Evolutionary conservation across 768 basidiomycete species (phyloP), one percentile per base, ranked within the genome.

Genomic region (Tricholoma flavovirens): DNA sequence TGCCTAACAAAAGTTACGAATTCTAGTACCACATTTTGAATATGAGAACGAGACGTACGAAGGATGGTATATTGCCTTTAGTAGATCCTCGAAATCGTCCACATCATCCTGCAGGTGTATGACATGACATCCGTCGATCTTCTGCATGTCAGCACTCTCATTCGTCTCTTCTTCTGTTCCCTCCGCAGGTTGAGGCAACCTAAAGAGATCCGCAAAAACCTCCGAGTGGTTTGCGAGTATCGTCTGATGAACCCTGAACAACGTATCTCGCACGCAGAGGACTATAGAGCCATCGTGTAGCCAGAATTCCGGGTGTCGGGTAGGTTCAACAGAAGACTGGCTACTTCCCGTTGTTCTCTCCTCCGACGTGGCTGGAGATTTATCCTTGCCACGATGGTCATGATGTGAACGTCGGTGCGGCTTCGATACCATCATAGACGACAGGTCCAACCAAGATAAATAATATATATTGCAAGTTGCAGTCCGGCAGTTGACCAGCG

Each of bases 191-290:
- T 80, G 82, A 10, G 84, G 85, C 7, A 88, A 61, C 3, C 75
- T 73, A 60, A 88, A 82, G 50, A 87, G 70, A 57, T 81, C 83
- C 14, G 76, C 75, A 59, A 88, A 88, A 1, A 88, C 73, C 38
- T 87, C 84, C 0, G 85, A 86, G 60, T 88, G 84, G 51, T 72
- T 73, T 4, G 73, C 69, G 0, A 79, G 65, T 17, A 78, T 74
- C 15, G 77, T 77, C 52, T 77, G 75, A 57, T 79, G 77, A 0
- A 79, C 74, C 6, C 73, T 67, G 54, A 78, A 79, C 17, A 78
- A 66, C 29, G 66, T 72, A 30, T 67, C 60, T 49, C 75, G 67
- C n/a, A 75, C 74, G 17, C 65, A 60, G 5, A 79, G 67, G 1
- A 79, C 67, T 42, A 78, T 75, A 1, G 76, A 77, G 11, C 78